A percentile compares a stretch with the other conserved stretches of the same genome.
Conservation (phyloP, 257 asterid species). For the Primulina tabacum region DNA sequence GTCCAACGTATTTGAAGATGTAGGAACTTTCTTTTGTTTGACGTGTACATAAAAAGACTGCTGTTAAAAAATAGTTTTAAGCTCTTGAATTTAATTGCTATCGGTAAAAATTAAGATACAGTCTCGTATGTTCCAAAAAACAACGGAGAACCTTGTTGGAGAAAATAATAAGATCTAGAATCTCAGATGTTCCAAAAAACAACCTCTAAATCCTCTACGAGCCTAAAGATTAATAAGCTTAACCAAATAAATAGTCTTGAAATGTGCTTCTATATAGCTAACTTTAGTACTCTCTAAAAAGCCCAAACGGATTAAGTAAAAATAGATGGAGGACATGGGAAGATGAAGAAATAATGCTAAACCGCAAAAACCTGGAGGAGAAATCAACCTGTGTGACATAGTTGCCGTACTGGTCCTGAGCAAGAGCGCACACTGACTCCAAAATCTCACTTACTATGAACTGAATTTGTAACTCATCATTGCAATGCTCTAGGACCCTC, state of each 20-base stretch:
- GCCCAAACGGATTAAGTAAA: not conserved
- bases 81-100: not conserved
- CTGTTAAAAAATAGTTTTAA: too few relatives aligned
- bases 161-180: not conserved
- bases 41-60: not conserved
- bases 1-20: not conserved
- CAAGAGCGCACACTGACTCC: slow-evolving; percentile 56
- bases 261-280: not conserved
- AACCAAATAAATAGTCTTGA: not conserved
- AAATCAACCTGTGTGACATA: slow-evolving; percentile 54
- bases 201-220: not conserved
- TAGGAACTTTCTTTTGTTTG: not conserved
- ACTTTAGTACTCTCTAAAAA: too few relatives aligned
- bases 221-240: not conserved
- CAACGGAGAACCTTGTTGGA: not conserved
- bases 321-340: not conserved
- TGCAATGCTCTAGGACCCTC: slow-evolving; percentile 71
- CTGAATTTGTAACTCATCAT: slow-evolving; percentile 42
- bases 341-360: not conserved
- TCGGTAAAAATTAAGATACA: not conserved
- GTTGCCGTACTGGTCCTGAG: slow-evolving; percentile 75
- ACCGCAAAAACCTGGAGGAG: not conserved
- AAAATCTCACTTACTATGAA: slow-evolving; percentile 60
- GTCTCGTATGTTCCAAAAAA: not conserved
- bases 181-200: not conserved